Percentiles rank a stretch among this genome's conserved stretches.
phyloP scores from a whole-genome alignment of 2,329 filamentous ascomycete genomes.

The Fusarium tjaetaba region DNA sequence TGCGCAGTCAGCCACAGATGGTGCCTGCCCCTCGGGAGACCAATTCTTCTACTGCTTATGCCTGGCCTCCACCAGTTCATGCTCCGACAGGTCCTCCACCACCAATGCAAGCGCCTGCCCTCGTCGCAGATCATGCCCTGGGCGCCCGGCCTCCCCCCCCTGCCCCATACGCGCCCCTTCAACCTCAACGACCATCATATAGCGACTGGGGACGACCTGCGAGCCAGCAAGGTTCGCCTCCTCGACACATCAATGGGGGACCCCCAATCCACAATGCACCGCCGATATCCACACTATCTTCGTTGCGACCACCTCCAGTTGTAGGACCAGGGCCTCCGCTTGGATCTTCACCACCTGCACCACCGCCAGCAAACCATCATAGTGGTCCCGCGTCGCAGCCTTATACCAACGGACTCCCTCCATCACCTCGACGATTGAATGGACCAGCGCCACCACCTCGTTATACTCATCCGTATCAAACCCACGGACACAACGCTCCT shows the following conservation, averaged over 20 bases:
- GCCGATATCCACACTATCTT: conserved; percentile 51
- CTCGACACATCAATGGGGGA: conserved; percentile 62
- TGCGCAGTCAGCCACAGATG: conserved; percentile 45
- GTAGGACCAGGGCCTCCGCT: conserved; percentile 47
- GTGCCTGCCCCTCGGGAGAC: conserved; percentile 42
- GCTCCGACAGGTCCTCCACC: conserved; percentile 34
- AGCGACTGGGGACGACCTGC: conserved; percentile 62
- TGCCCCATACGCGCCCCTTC: conserved; percentile 44
- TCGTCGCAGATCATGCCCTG: conserved; percentile 41
- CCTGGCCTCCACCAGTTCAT: conserved; percentile 41
- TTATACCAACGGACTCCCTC: conserved; percentile 57
- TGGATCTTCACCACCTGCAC: conserved; percentile 54
- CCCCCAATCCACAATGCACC: conserved; percentile 46
- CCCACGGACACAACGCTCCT: conserved; percentile 40
- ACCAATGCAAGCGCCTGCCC: conserved; percentile 39
- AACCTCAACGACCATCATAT: conserved; percentile 45
- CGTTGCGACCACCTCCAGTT: conserved; percentile 62
- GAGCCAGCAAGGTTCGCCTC: conserved; percentile 59
- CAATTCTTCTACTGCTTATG: conserved; percentile 34
- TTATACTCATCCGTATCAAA: conserved; percentile 53
- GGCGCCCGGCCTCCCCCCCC: conserved; percentile 43
- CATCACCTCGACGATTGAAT: conserved; percentile 59
- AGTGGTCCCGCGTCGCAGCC: conserved; percentile 45
- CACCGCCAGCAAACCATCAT: conserved; percentile 54
- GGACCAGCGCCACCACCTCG: conserved; percentile 54